A percentile compares a stretch with the other conserved stretches of the same genome.
phyloP scores from a whole-genome alignment of 2,329 filamentous ascomycete genomes.

The Aspergillus floridensis region DNA sequence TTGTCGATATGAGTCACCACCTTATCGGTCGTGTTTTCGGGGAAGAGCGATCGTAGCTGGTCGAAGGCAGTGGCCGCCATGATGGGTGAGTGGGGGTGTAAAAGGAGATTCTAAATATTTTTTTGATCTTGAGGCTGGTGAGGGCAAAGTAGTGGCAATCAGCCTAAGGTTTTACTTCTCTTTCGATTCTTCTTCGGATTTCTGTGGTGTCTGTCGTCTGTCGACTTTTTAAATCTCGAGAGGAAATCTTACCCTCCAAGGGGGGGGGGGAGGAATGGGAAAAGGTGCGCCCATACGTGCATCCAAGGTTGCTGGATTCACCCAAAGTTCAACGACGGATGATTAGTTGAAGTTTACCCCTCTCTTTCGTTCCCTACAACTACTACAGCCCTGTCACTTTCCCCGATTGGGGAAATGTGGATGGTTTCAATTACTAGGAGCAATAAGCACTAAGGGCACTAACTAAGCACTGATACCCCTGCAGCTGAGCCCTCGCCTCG shows the following conservation, averaged over 20 bases:
- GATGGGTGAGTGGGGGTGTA: background rate
- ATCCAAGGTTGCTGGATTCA: too few species aligned
- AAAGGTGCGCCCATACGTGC: too few species aligned
- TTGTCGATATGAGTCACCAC: background rate
- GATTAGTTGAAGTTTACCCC: background rate
- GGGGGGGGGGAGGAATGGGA: too few species aligned
- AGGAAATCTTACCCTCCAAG: background rate
- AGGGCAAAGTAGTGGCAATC: background rate
- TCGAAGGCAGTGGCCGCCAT: background rate
- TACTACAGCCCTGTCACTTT: background rate
- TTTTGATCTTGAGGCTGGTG: background rate
- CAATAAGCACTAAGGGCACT: background rate
- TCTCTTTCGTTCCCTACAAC: background rate
- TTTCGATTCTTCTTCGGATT: background rate
- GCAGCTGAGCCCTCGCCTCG: background rate
- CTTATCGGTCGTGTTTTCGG: background rate
- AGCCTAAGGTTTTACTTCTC: too few species aligned
- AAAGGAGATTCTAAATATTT: too few species aligned
- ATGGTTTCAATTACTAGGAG: background rate
- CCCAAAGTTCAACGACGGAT: too few species aligned
- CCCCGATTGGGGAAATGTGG: background rate
- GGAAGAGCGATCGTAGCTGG: background rate
- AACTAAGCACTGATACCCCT: background rate
- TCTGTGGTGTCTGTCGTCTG: background rate
- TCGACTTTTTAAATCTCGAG: background rate